Evolutionary conservation across 1,139 yeast genomes (phyloP).

Genomic region (Geotrichum europaeum): DNA sequence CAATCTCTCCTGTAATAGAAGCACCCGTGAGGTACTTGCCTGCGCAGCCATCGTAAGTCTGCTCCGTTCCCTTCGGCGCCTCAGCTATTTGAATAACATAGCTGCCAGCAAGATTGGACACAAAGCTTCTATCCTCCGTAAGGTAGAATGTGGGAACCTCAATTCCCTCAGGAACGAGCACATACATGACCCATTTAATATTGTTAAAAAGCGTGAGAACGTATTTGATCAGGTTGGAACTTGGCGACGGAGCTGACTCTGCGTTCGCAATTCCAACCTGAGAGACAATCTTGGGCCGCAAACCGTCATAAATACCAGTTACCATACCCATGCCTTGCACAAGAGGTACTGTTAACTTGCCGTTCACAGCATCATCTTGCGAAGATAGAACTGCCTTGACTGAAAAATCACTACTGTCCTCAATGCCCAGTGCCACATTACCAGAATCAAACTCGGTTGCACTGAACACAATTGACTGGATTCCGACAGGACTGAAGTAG

Average conservation of each 20-base stretch:
- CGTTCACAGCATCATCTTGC: slow-evolving; percentile 40
- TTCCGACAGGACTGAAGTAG: slow-evolving; percentile 38
- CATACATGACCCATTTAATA: slow-evolving; percentile 55
- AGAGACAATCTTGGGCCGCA: slow-evolving; percentile 50
- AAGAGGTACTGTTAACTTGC: slow-evolving; percentile 44
- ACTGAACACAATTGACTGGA: slow-evolving; percentile 34
- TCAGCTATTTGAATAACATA: slow-evolving; percentile 40
- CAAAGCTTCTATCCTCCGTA: slow-evolving; percentile 49
- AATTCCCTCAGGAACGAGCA: slow-evolving; percentile 41
- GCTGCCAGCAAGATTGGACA: slow-evolving; percentile 31
- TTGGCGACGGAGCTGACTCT: neutral
- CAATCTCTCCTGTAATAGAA: slow-evolving; percentile 37
- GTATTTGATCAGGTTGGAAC: slow-evolving; percentile 36
- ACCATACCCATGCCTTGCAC: slow-evolving; percentile 74
- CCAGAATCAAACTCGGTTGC: slow-evolving; percentile 29
- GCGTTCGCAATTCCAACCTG: slow-evolving; percentile 40
- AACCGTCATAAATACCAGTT: slow-evolving; percentile 60
- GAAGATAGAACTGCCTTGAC: slow-evolving; percentile 53
- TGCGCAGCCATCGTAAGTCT: slow-evolving; percentile 50
- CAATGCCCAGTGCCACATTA: slow-evolving; percentile 25
- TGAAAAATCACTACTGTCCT: slow-evolving; percentile 40
- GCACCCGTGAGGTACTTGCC: slow-evolving; percentile 51
- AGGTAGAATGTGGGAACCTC: slow-evolving; percentile 38
- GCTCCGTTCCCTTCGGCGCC: slow-evolving; percentile 40
- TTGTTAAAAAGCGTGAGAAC: slow-evolving; percentile 40